These are phyloP conservation scores for Rubia yunnanensis DNA, from an alignment of 257 asterid species.

Conservation along the genomic window DNA sequence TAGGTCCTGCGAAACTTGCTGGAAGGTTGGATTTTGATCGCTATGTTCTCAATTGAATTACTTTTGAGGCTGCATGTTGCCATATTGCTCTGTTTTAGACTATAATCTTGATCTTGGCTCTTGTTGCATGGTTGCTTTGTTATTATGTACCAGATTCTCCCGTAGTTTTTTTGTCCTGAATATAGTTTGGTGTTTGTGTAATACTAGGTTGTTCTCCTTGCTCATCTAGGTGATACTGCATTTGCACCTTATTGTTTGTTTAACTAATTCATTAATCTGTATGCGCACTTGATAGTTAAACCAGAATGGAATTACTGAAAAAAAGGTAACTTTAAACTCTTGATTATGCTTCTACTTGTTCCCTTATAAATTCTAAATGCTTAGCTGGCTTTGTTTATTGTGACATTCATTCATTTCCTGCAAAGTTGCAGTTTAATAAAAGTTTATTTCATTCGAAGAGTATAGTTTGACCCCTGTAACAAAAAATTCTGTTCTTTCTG, in stretches of 20 bases:
- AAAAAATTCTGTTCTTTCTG: background rate
- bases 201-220: background rate
- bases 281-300: background rate
- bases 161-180: background rate
- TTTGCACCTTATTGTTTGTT: background rate
- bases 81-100: background rate
- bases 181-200: background rate
- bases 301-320: background rate
- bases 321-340: background rate
- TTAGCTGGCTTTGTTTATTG: background rate
- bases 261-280: background rate
- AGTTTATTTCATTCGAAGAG: too few relatives aligned
- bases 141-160: background rate
- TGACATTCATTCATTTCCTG: background rate
- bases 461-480: background rate
- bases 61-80: background rate
- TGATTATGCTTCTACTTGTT: background rate
- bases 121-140: background rate
- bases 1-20: slow-evolving; percentile 72
- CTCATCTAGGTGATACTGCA: background rate
- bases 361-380: background rate
- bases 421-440: background rate
- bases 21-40: slow-evolving; percentile 51
- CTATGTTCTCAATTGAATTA: background rate
- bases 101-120: background rate